Evolutionary conservation across 2,329 filamentous ascomycete species (phyloP), one percentile per base, ranked within the genome.

Genomic region (Microsporum audouinii): DNA sequence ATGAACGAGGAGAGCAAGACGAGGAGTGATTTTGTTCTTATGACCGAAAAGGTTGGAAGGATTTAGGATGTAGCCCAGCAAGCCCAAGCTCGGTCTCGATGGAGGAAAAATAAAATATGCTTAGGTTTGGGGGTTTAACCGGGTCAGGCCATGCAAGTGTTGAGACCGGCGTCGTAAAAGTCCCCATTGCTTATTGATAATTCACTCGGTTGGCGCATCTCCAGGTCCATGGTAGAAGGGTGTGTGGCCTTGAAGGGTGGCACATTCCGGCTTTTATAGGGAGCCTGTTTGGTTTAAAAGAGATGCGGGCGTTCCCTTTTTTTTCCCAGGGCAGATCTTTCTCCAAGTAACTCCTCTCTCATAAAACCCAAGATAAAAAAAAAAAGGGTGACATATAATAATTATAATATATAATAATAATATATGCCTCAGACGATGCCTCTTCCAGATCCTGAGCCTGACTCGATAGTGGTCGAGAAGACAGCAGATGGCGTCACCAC

Each of bases 401-500:
- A 47, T 29, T 4, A n/a, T 12, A 12, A 29, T 47, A n/a, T 2
- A 33, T 33, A 53, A 43, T 43, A 23, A 39, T 39, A n/a, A 57
- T 49, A 49, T 29, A 63, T 61, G 60, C 47, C 59, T 17, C 33
- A 14, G 8, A 23, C 17, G 17, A 51, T 49, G 33, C 29, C 34
- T 23, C 23, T 10, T 17, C 17, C 12, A 45, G 43, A 59, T 34
- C 36, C 59, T 29, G 63, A 63, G 27, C 57, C 63, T 2, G 12
- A 45, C 12, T 56, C 57, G 8, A 39, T 66, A 10, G 49, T 39
- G 51, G 65, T 66, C 39, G 64, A 56, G 10, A 66, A 63, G 31
- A 65, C 55, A 5, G n/a, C 61, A 6, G 64, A 66, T 14, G 80
- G 80, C 55, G 80, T 84, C 65, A 80, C 80, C 0, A 79, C 75